Evolutionary conservation across 305 asterid genomes (phyloP).

Genomic region (Solanum hybrid): DNA sequence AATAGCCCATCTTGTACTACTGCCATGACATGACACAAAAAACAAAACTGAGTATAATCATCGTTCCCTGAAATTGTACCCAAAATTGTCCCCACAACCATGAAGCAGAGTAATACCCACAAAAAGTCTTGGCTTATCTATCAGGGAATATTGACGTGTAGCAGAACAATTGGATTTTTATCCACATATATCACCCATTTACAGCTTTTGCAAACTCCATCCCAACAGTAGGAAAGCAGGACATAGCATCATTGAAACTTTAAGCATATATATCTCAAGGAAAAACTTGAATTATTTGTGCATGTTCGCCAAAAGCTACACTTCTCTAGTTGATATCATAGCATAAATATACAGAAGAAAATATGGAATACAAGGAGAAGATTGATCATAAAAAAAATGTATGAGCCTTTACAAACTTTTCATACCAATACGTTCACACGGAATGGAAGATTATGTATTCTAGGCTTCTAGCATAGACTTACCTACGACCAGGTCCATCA

Average conservation of each 20-base stretch:
- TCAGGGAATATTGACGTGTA: not conserved
- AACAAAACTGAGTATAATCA: not conserved
- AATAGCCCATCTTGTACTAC: not conserved
- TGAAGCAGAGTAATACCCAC: not conserved
- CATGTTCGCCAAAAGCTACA: not conserved
- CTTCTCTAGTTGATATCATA: not conserved
- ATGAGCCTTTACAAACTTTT: not conserved
- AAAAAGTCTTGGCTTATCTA: not conserved
- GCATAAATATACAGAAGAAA: not conserved
- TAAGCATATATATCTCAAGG: not conserved
- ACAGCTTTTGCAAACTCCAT: not conserved
- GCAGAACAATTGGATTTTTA: not conserved
- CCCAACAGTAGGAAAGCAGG: not conserved
- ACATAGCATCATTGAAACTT: not conserved
- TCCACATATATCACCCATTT: not conserved
- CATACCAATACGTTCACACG: not conserved
- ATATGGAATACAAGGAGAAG: not conserved
- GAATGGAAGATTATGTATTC: not conserved
- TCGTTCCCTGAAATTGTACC: not conserved
- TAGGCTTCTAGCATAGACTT: not conserved
- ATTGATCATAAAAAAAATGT: not conserved
- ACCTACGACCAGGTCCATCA: constrained; percentile 96
- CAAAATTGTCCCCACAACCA: not conserved
- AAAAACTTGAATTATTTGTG: not conserved
- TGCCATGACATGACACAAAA: not conserved